Conservation (phyloP, 805 yeast species). For the Teunomyces cretensis region DNA sequence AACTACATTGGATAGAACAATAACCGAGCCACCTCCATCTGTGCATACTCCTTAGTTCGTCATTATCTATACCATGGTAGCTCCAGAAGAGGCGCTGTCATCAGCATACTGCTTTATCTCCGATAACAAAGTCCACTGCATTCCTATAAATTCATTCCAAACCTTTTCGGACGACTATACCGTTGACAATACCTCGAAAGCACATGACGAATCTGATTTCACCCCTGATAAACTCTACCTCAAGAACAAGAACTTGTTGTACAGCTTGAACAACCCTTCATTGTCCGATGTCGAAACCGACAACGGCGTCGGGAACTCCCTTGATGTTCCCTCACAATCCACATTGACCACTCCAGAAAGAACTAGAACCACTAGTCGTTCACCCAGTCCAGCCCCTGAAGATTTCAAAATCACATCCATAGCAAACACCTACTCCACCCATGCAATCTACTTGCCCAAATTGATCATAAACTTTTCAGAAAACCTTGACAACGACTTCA, state of each 20-base stretch:
- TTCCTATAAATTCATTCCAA: slow-evolving; percentile 21
- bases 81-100: slow-evolving; percentile 7
- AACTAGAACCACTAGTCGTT: background rate
- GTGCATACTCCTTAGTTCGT: background rate
- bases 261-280: slow-evolving; percentile 27
- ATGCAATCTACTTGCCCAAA: slow-evolving; percentile 51
- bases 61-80: background rate
- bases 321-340: background rate
- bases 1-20: background rate
- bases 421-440: slow-evolving; percentile 36
- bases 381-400: slow-evolving; percentile 7
- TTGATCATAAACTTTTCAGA: slow-evolving; percentile 38
- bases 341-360: background rate
- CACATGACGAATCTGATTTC: slow-evolving; percentile 12
- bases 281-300: slow-evolving; percentile 17
- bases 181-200: slow-evolving; percentile 3
- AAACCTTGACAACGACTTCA: slow-evolving; percentile 31
- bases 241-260: slow-evolving; percentile 21
- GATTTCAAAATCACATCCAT: slow-evolving; percentile 10
- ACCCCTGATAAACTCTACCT: slow-evolving; percentile 16
- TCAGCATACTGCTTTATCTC: slow-evolving; percentile 27
- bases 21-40: background rate
- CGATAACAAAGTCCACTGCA: slow-evolving; percentile 25
- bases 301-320: background rate
- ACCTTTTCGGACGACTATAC: slow-evolving; percentile 5